Conservation (phyloP, 805 yeast species). For the Candida chauliodis region DNA sequence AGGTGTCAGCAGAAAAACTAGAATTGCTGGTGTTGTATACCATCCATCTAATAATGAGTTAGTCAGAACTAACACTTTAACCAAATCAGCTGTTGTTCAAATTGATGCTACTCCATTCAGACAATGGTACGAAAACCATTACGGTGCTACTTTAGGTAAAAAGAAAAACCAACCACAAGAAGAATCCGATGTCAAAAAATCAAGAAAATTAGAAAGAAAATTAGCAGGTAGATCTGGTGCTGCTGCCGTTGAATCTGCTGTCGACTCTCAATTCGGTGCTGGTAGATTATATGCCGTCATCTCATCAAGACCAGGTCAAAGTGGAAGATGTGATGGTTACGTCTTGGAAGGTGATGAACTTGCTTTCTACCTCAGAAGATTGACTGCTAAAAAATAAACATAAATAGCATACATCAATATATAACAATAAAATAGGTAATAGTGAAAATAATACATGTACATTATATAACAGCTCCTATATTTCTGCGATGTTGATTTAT, state of each 20-base stretch:
- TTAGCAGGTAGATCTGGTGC: constrained; percentile 87
- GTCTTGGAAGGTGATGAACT: constrained; percentile 99
- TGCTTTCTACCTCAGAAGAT: constrained; percentile 99
- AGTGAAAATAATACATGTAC: not conserved
- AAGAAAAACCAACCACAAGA: constrained; percentile 34
- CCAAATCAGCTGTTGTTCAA: constrained; percentile 98
- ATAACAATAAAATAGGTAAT: constrained; percentile 2
- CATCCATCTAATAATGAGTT: constrained; percentile 99
- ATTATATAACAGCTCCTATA: too few relatives aligned
- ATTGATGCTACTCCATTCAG: constrained; percentile 99
- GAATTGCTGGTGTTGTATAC: constrained; percentile 96
- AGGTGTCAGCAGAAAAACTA: constrained; percentile 98
- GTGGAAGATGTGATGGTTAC: constrained; percentile 99
- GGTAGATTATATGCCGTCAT: constrained; percentile 98
- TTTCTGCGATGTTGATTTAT: too few relatives aligned
- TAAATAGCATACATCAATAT: constrained; percentile 4
- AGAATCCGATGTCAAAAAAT: constrained; percentile 61
- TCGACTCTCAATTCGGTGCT: constrained; percentile 95
- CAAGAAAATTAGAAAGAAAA: constrained; percentile 83
- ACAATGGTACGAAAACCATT: constrained; percentile 98
- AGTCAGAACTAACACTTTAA: constrained; percentile 99
- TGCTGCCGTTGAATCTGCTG: constrained; percentile 84
- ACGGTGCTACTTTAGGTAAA: constrained; percentile 93
- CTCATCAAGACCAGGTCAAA: constrained; percentile 99
- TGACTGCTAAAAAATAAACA: constrained; percentile 94